Conservation (phyloP, 2,329 filamentous ascomycete genomes). For the Nemania sp. region DNA sequence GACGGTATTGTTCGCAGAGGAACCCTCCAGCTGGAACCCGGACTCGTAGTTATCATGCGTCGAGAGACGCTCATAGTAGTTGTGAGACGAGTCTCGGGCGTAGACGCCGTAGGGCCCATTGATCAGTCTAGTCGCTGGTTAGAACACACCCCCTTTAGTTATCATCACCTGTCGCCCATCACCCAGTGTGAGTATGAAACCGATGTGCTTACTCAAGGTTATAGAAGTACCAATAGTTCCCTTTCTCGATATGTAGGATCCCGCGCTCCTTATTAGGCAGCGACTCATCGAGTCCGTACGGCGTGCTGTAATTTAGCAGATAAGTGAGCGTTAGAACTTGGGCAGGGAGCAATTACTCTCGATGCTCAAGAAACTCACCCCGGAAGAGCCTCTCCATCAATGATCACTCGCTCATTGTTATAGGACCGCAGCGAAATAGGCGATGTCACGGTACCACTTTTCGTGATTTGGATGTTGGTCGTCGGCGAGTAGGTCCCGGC, state of each 20-base stretch:
- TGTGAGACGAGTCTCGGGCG: conserved; percentile 43
- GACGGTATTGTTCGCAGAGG: conserved; percentile 45
- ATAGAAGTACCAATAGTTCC: conserved; percentile 52
- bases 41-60: conserved; percentile 45
- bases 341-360: background rate
- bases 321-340: background rate
- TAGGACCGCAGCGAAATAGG: conserved; percentile 51
- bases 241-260: conserved; percentile 51
- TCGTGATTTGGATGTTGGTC: conserved; percentile 53
- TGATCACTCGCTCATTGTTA: conserved; percentile 48
- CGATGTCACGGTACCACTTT: conserved; percentile 46
- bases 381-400: conserved; percentile 49
- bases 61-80: conserved; percentile 44
- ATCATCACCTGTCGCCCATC: background rate
- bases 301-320: conserved; percentile 26
- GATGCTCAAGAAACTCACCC: conserved; percentile 29
- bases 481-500: conserved; percentile 51
- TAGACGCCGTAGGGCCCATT: conserved; percentile 47
- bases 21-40: conserved; percentile 45
- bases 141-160: background rate
- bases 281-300: conserved; percentile 45
- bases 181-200: background rate
- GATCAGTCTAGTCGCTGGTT: conserved; percentile 32
- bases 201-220: conserved; percentile 37
- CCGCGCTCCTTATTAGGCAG: conserved; percentile 50